Evolutionary conservation across 257 asterid genomes (phyloP).

Genomic region (Solanum paucissectum): DNA sequence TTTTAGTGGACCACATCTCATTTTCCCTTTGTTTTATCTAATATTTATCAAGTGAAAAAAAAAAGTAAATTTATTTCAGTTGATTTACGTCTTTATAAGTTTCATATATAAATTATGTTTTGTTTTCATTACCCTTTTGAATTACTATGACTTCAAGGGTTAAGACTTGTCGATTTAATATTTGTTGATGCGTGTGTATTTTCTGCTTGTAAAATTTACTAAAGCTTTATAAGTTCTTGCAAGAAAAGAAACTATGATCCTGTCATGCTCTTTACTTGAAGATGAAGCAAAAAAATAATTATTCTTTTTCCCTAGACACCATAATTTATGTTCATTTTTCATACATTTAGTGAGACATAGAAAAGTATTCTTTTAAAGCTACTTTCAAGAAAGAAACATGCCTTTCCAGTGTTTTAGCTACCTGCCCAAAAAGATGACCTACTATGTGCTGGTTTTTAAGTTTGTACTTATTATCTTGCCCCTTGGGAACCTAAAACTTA

Average conservation of each 20-base stretch:
- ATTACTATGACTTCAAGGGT: neutral
- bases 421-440: slow-evolving; percentile 8
- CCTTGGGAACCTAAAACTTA: slow-evolving; percentile 4
- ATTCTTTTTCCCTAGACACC: slow-evolving; percentile 7
- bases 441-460: slow-evolving; percentile 7
- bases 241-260: neutral
- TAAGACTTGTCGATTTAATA: neutral
- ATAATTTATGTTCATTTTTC: slow-evolving; percentile 11
- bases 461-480: slow-evolving; percentile 4
- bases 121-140: too few relatives aligned
- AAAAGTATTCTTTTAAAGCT: slow-evolving; percentile 22
- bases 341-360: slow-evolving; percentile 4
- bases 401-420: slow-evolving; percentile 5
- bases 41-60: neutral
- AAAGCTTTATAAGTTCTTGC: neutral
- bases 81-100: neutral
- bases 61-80: too few relatives aligned
- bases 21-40: neutral
- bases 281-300: slow-evolving; percentile 4
- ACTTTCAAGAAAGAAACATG: slow-evolving; percentile 26
- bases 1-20: neutral
- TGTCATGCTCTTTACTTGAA: slow-evolving; percentile 4
- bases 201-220: neutral
- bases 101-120: too few relatives aligned
- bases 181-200: neutral